phyloP scores from a whole-genome alignment of 441 rosid genomes.

The Brassica hybrid region DNA sequence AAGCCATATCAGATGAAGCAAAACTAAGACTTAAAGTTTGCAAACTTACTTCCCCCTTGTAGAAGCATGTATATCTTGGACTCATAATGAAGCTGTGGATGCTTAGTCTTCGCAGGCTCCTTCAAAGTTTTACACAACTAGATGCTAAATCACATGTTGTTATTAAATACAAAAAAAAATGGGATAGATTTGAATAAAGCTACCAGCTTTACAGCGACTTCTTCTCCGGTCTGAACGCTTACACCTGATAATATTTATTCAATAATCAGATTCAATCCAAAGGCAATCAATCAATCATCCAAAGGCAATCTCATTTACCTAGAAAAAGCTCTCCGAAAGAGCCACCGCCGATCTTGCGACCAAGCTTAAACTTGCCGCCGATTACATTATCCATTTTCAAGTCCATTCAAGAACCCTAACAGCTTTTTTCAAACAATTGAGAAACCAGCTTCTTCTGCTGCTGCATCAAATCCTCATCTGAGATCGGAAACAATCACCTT shows the following conservation, averaged over 20 bases:
- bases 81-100: conserved; percentile 98
- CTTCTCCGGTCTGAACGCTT: conserved; percentile 58
- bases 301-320: conserved; percentile 33
- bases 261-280: conserved; percentile 1
- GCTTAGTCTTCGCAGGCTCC: conserved; percentile 96
- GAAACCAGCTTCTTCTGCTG: conserved; percentile 12
- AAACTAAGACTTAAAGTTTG: no score
- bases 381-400: conserved; percentile 58
- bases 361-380: conserved; percentile 61
- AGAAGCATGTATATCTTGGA: conserved; percentile 96
- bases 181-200: conserved; percentile 15
- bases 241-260: conserved; percentile 43
- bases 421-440: conserved; percentile 5
- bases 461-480: conserved; percentile 18
- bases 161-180: no score
- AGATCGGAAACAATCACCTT: conserved; percentile 29
- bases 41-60: conserved; percentile 93
- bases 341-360: conserved; percentile 67
- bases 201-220: conserved; percentile 68
- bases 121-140: conserved; percentile 37
- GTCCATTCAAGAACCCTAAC: conserved; percentile 27
- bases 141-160: conserved; percentile 8
- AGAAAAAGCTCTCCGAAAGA: conserved; percentile 67
- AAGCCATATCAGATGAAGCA: not conserved
- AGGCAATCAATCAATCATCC: not conserved